Evolutionary conservation across 31 red algal species (phyloP), one percentile per base, ranked within the genome.

Genomic region (Asparagopsis taxiformis): DNA sequence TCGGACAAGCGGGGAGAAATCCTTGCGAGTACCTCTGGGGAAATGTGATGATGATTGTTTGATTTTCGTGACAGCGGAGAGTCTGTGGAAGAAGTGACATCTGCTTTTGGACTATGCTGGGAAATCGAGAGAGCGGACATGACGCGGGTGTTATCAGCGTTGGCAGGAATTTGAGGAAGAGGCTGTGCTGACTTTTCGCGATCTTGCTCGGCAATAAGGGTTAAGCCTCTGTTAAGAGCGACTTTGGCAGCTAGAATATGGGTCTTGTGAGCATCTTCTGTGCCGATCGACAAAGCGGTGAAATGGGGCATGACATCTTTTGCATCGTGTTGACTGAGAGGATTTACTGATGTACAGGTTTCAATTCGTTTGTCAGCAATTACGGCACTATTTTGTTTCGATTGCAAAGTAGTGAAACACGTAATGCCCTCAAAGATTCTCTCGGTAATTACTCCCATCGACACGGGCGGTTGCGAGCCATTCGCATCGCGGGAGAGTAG

Each of bases 381-480:
- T 3, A 25, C 30, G 21, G 24, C 28, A 13, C 25, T 3, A 26
- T 70, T 25, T 15, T 32, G 11, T 36, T 17, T 17, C 15, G 61
- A 69, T 19, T 25, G 21, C 13, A 67, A 57, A 9, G 81, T 43
- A 31, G 69, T 74, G 53, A 85, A 85, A 35, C 69, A 74, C 10
- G 81, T 75, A 34, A 85, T 51, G 22, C 81, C 81, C 41, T 85
- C 70, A 67, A 85, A 85, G 52, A 85, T 75, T 41, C 81, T 22
- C 34, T 85, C 81, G 2, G 49, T 68, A 9, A 75, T 67, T 31
- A 85, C 81, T 17, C 81, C 81, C 29, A 74, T 22, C 41, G 68
- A 67, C 7, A 83, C 67, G 17, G 68, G 41, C 23, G 62, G 32
- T 19, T 50, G 23, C 31, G 60, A 63, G 3, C 51, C 4, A 15